A percentile compares a stretch with the other conserved stretches of the same genome.
Evolutionary conservation across 139 green algal genomes (phyloP).

Genomic region (Haematococcus lacustris): DNA sequence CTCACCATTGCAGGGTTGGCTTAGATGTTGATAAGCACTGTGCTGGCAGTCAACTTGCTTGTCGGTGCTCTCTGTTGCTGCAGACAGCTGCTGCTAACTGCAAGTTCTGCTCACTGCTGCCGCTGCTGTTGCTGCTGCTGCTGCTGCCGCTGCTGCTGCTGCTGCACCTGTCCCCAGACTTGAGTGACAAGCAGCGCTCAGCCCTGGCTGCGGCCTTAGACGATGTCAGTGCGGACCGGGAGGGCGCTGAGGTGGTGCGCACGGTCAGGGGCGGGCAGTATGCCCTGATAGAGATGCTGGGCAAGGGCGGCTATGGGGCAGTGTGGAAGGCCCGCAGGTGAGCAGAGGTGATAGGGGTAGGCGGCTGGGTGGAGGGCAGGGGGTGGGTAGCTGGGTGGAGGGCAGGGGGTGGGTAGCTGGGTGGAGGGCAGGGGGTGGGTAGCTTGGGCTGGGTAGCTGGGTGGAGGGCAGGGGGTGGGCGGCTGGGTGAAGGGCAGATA

Average conservation of each 20-base stretch:
- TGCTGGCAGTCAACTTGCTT: too few species aligned
- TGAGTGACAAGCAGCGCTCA: slow-evolving; percentile 28
- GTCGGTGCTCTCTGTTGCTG: too few species aligned
- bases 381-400: too few species aligned
- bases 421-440: too few species aligned
- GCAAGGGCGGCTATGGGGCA: slow-evolving; percentile 39
- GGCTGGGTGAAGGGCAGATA: too few species aligned
- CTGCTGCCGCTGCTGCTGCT: not conserved
- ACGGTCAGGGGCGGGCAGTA: slow-evolving; percentile 21
- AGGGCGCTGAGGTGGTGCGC: slow-evolving; percentile 4
- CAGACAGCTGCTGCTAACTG: not conserved
- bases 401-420: too few species aligned
- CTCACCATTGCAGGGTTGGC: too few species aligned
- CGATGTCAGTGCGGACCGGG: slow-evolving; percentile 31
- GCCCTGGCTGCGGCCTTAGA: slow-evolving; percentile 30
- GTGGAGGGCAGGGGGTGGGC: too few species aligned
- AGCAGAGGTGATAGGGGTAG: too few species aligned
- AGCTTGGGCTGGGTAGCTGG: too few species aligned
- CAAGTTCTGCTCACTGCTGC: not conserved
- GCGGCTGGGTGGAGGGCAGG: too few species aligned
- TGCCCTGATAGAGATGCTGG: slow-evolving; percentile 46
- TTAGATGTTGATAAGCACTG: too few species aligned
- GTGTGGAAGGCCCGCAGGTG: slow-evolving; percentile 43
- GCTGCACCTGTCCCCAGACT: slow-evolving; percentile 20
- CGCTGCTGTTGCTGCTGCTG: not conserved